Conservation (phyloP, 1,284 basidiomycete genomes). For the Ceratobasidium theobromae region DNA sequence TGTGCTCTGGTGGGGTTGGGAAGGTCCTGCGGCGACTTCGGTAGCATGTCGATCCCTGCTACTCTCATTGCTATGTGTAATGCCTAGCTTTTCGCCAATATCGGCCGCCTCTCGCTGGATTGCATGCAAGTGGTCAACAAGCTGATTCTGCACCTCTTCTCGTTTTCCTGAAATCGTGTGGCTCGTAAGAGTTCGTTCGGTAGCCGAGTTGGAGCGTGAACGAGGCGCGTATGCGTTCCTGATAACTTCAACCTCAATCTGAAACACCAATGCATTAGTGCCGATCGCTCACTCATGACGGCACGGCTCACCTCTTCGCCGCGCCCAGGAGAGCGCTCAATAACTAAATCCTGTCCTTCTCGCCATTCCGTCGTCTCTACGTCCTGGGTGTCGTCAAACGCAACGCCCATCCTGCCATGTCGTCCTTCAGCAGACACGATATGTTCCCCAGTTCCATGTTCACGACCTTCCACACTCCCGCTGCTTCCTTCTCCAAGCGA, state of each 20-base stretch:
- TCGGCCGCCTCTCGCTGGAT: slow-evolving; percentile 17
- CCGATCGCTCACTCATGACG: too few relatives aligned
- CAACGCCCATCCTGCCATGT: slow-evolving; percentile 39
- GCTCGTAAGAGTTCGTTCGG: neutral
- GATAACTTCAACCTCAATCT: slow-evolving; percentile 67
- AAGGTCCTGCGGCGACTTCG: neutral
- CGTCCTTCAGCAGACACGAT: slow-evolving; percentile 44
- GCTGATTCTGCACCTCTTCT: slow-evolving; percentile 9
- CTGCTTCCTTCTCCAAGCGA: slow-evolving; percentile 30
- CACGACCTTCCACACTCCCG: slow-evolving; percentile 37
- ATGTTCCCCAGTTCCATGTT: slow-evolving; percentile 39
- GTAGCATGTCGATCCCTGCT: neutral
- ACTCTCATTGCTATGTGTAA: neutral
- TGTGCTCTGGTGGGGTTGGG: neutral
- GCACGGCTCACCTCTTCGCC: slow-evolving; percentile 64
- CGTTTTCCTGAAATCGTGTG: slow-evolving; percentile 3
- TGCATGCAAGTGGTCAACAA: neutral
- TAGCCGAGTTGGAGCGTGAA: neutral
- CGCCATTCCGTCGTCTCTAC: slow-evolving; percentile 54
- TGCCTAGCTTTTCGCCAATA: slow-evolving; percentile 14
- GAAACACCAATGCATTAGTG: too few relatives aligned
- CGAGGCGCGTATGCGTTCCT: slow-evolving; percentile 46
- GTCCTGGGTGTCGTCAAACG: slow-evolving; percentile 34
- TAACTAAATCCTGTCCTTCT: slow-evolving; percentile 67
- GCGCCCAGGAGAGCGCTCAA: slow-evolving; percentile 59